Evolutionary conservation across 1,139 yeast genomes (phyloP), one percentile per base, ranked within the genome.

Genomic region (Kluyveromyces sp.): DNA sequence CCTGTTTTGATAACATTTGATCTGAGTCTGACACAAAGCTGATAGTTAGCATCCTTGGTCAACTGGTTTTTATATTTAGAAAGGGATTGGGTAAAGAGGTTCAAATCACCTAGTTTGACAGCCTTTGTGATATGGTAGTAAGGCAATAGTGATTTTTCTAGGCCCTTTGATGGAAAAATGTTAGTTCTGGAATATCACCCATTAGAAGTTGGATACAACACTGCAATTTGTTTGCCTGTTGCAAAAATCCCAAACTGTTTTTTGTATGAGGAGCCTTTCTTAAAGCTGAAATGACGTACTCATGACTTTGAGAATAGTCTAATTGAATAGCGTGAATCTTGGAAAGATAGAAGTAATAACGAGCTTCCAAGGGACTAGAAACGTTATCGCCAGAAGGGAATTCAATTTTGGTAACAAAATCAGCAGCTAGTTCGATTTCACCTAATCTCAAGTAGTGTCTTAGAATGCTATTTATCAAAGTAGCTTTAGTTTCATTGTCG

Each of bases 1-100:
- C 98, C 99, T 0, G 99, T 90, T 70, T 92, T 94, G 67, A 94
- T 92, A 53, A 94, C 99, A 65, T 92, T 94, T 63, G 95, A 96
- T 65, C 97, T 85, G 59, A 94, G 76, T 63, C 98, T 79, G 43
- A 88, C 75, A 44, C 94, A 94, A 58, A 94, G 75, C 32, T 89
- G 86, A 64, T 81, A 87, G 57, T 83, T 87, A 48, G 86, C 90
- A 66, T 94, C 98, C 49, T 72, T 76, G 58, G 80, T 75, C 58
- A 90, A 79, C 39, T 68, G 72, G 1, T 68, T 68, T 55, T 82
- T 86, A 63, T 82, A 83, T 57, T 78, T 77, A 41, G 73, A 69
- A 56, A 90, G 73, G n/a, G 87, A 84, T 45, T 80, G 77, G 42
- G 85, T 81, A 66, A 94, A 94, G 53, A 84, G 74, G 52, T 80